Evolutionary conservation across 129 eudicot genomes (phyloP).

Genomic region (Arctium minus): DNA sequence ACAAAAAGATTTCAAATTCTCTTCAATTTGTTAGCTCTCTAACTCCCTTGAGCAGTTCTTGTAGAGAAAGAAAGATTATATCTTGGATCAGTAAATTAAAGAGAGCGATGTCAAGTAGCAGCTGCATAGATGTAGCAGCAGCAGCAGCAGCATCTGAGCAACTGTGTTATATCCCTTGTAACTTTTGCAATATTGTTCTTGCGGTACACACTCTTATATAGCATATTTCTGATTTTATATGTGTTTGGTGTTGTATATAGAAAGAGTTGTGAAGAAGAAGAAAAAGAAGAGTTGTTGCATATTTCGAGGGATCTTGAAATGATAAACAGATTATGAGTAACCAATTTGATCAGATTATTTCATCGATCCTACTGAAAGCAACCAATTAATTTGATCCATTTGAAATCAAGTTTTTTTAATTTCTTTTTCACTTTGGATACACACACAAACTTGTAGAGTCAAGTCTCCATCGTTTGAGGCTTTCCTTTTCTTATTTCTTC

Average conservation of each 20-base stretch:
- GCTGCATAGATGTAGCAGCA: constrained; percentile 47
- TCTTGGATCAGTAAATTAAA: constrained; percentile 10
- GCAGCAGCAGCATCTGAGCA: constrained; percentile 51
- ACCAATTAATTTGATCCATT: neutral
- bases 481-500: constrained; percentile 36
- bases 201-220: constrained; percentile 55
- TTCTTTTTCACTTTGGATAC: constrained; percentile 10
- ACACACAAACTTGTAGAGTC: constrained; percentile 32
- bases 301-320: constrained; percentile 6
- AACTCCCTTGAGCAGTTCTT: neutral
- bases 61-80: constrained; percentile 13
- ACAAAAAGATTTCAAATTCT: constrained; percentile 19
- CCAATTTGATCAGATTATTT: neutral
- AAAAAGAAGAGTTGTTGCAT: neutral
- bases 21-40: neutral
- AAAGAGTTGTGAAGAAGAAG: neutral
- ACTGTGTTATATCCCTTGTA: constrained; percentile 95
- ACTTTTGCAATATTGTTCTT: constrained; percentile 95
- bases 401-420: constrained; percentile 7
- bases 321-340: constrained; percentile 5
- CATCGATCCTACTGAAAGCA: constrained; percentile 19
- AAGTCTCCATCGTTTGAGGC: constrained; percentile 64
- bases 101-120: constrained; percentile 54
- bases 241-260: neutral
- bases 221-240: neutral